Evolutionary conservation across 2,329 filamentous ascomycete genomes (phyloP).

Genomic region (Uncinocarpus reesii): DNA sequence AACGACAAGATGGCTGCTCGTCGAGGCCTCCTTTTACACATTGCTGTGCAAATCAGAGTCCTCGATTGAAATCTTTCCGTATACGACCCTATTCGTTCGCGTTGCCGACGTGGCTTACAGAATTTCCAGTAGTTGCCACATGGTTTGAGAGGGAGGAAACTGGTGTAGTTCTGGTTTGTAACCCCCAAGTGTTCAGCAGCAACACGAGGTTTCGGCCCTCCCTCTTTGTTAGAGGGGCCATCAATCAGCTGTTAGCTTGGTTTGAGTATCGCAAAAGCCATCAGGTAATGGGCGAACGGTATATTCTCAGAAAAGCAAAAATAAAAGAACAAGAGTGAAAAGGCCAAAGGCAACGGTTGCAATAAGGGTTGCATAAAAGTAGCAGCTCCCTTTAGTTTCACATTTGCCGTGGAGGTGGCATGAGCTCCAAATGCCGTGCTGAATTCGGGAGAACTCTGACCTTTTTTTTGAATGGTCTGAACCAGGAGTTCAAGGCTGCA

Average conservation of each 20-base stretch:
- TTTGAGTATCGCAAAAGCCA: background rate
- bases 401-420: background rate
- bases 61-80: background rate
- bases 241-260: background rate
- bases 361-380: background rate
- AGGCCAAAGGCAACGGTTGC: background rate
- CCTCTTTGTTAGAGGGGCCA: background rate
- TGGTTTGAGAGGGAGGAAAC: background rate
- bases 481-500: no score
- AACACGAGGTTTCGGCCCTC: background rate
- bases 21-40: background rate
- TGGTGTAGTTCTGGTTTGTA: no score
- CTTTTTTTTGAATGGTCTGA: no score
- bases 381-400: background rate
- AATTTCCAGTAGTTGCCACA: background rate
- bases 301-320: background rate
- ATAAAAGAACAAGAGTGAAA: background rate
- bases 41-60: background rate
- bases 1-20: no score
- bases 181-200: no score
- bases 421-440: background rate
- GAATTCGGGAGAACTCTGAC: background rate
- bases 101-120: constrained; percentile 6
- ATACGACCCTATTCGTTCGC: constrained; percentile 1
- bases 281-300: background rate